Conservation (phyloP, 495 filamentous ascomycete species). For the Astrothelium macrocarpum region DNA sequence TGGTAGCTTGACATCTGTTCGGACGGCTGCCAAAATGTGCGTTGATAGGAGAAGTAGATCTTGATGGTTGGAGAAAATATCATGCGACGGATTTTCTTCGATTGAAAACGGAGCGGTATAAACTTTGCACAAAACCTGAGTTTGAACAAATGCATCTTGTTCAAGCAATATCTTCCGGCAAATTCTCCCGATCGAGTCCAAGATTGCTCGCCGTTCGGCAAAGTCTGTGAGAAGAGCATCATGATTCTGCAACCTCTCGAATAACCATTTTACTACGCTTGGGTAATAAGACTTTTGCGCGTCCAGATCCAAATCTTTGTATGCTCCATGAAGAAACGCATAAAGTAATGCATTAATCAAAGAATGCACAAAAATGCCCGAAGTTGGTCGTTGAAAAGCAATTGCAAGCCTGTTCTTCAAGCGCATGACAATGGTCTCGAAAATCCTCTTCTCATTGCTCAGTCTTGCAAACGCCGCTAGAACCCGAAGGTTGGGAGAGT, state of each 20-base stretch:
- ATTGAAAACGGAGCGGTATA: no score
- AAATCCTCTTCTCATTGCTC: constrained; percentile 53
- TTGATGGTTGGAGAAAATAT: not conserved
- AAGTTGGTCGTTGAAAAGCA: constrained; percentile 43
- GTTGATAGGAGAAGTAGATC: constrained; percentile 48
- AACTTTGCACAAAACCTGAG: constrained; percentile 43
- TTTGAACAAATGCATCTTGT: constrained; percentile 44
- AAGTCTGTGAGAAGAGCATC: constrained; percentile 12
- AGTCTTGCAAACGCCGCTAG: constrained; percentile 62
- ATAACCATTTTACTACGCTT: not conserved
- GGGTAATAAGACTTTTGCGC: not conserved
- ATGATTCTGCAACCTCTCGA: not conserved
- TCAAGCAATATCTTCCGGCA: constrained; percentile 51
- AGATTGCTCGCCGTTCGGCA: constrained; percentile 41
- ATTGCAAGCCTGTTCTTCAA: constrained; percentile 58
- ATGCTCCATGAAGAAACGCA: constrained; percentile 36
- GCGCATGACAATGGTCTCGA: constrained; percentile 58
- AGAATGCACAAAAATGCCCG: constrained; percentile 45
- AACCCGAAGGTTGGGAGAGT: constrained; percentile 43
- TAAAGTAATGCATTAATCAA: constrained; percentile 58
- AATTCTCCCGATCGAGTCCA: constrained; percentile 56
- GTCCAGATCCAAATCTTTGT: not conserved
- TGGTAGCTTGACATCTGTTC: constrained; percentile 31
- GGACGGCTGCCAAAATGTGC: constrained; percentile 51
- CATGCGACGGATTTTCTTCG: no score